Percentiles rank a stretch among this genome's conserved stretches.
Conservation (phyloP, 805 yeast genomes). For the Candida tibetensis region DNA sequence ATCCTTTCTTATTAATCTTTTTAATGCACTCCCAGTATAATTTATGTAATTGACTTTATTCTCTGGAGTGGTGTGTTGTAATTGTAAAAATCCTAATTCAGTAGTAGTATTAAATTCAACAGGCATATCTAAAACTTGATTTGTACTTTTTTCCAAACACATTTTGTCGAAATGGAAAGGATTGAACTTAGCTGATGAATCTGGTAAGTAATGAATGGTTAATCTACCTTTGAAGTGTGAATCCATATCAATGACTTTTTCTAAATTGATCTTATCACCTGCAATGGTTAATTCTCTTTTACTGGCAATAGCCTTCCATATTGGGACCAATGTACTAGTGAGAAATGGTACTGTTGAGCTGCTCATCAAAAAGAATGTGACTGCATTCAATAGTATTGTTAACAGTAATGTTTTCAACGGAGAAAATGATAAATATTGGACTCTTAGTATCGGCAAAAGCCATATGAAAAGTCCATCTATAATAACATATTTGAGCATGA, state of each 20-base stretch:
- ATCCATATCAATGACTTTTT: slow-evolving; percentile 42
- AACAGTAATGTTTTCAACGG: slow-evolving; percentile 52
- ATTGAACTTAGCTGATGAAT: slow-evolving; percentile 79
- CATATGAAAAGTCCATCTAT: slow-evolving; percentile 72
- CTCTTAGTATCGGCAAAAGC: slow-evolving; percentile 67
- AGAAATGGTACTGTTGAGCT: slow-evolving; percentile 49
- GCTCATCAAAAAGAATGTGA: slow-evolving; percentile 55
- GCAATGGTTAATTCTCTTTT: slow-evolving; percentile 50
- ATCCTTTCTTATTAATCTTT: slow-evolving; percentile 31
- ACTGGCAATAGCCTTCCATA: slow-evolving; percentile 42
- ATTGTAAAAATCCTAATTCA: slow-evolving; percentile 63
- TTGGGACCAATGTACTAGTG: slow-evolving; percentile 30
- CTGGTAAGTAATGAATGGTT: slow-evolving; percentile 85
- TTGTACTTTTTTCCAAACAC: slow-evolving; percentile 50
- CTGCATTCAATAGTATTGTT: slow-evolving; percentile 43
- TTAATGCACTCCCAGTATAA: slow-evolving; percentile 57
- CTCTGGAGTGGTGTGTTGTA: slow-evolving; percentile 57
- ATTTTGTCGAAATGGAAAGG: slow-evolving; percentile 60
- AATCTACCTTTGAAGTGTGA: slow-evolving; percentile 81
- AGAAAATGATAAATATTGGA: slow-evolving; percentile 70
- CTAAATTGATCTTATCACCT: slow-evolving; percentile 44
- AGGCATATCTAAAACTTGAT: slow-evolving; percentile 51
- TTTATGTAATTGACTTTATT: slow-evolving; percentile 47
- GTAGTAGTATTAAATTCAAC: slow-evolving; percentile 77
- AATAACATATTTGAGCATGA: slow-evolving; percentile 66